phyloP scores from a whole-genome alignment of 352 stramenopile genomes.

The Globisporangium abappressorium region DNA sequence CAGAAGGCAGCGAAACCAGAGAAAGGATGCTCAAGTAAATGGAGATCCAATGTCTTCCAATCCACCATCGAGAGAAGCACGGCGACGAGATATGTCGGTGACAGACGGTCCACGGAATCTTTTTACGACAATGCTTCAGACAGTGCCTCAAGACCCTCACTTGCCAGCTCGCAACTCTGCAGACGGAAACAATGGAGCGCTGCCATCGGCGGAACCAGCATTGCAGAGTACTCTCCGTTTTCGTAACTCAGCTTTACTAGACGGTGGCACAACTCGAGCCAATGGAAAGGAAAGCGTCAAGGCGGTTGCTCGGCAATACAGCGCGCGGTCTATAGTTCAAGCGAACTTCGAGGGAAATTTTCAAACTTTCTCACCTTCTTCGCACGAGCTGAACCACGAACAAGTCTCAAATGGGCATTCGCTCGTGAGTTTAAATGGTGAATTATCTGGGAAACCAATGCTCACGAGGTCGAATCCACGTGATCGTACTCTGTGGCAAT shows the following conservation, averaged over 20 bases:
- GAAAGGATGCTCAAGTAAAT: not conserved
- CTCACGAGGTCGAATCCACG: not conserved
- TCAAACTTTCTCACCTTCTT: not conserved
- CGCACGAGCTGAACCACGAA: not conserved
- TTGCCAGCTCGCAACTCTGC: not conserved
- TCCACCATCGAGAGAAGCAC: not conserved
- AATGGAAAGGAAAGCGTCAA: conserved; percentile 3
- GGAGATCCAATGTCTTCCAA: not conserved
- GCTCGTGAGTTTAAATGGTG: not conserved
- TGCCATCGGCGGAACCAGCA: not conserved
- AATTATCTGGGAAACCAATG: not conserved
- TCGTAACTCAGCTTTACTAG: conserved; percentile 38
- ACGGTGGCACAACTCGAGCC: conserved; percentile 14
- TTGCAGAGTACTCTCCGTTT: conserved; percentile 16
- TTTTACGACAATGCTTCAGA: conserved; percentile 29
- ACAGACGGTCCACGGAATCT: conserved; percentile 23
- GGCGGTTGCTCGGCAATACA: conserved; percentile 26
- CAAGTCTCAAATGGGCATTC: not conserved
- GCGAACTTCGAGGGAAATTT: not conserved
- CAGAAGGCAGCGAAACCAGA: not conserved
- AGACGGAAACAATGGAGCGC: not conserved
- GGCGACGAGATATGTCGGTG: conserved; percentile 15
- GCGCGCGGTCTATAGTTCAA: conserved; percentile 14
- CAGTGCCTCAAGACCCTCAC: conserved; percentile 8
- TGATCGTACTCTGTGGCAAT: not conserved